phyloP scores from a whole-genome alignment of 164 flowering plant genomes.

The Vitis rupestris region DNA sequence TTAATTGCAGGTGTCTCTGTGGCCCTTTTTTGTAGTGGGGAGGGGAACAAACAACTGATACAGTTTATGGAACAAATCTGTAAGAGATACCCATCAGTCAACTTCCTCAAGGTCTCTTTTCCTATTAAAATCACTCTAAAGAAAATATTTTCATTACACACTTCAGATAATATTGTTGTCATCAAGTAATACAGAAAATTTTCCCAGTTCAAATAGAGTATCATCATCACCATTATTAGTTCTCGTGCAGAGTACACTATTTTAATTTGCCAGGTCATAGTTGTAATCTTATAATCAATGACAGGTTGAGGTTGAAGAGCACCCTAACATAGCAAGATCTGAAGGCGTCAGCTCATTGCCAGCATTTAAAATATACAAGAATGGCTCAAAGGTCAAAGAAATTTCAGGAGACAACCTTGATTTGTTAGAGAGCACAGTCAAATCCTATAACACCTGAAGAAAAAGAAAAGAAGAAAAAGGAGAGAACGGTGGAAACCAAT shows the following conservation, averaged over 20 bases:
- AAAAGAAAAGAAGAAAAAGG: background rate
- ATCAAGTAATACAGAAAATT: too few species aligned
- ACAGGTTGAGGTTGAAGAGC: too few species aligned
- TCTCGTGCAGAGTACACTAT: background rate
- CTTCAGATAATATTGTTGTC: too few species aligned
- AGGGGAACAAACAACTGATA: too few species aligned
- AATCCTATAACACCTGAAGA: slow-evolving; percentile 22
- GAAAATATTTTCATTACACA: too few species aligned
- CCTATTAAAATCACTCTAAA: too few species aligned
- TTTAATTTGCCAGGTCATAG: slow-evolving; percentile 12
- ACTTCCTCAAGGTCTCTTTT: background rate
- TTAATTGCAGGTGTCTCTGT: too few species aligned
- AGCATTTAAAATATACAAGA: slow-evolving; percentile 40
- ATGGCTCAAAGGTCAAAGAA: slow-evolving; percentile 37
- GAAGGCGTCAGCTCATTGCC: slow-evolving; percentile 19
- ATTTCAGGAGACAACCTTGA: slow-evolving; percentile 29
- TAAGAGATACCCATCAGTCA: slow-evolving; percentile 3
- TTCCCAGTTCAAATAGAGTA: background rate
- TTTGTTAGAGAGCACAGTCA: slow-evolving; percentile 39
- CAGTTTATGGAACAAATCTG: slow-evolving; percentile 2
- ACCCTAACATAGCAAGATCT: too few species aligned
- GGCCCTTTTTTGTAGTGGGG: too few species aligned
- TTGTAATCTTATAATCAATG: slow-evolving; percentile 42
- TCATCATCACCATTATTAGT: background rate
- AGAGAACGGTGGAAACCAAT: background rate